Conservation (phyloP, 169 alveolate species). For the Amoebophrya sp. region DNA sequence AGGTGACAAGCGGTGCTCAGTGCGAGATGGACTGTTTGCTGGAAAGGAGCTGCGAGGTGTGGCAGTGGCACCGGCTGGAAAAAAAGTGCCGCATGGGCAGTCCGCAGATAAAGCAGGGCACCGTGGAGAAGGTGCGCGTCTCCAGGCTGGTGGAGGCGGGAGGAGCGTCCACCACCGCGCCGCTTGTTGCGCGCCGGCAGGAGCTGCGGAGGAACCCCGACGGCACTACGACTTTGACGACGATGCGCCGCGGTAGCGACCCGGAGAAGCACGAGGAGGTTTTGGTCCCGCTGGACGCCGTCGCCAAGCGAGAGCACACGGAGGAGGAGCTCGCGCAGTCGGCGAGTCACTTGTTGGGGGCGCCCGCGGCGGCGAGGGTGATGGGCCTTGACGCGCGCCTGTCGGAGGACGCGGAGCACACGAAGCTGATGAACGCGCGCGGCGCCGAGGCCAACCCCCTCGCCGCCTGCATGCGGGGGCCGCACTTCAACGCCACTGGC, state of each 20-base stretch:
- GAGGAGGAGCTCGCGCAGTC: not conserved
- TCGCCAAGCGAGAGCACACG: no score
- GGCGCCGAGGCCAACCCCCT: not conserved
- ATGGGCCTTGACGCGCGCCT: no score
- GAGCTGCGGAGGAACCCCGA: not conserved
- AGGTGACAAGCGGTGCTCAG: not conserved
- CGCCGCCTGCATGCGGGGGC: conserved; percentile 2
- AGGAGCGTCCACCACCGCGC: not conserved
- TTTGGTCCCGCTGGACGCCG: no score
- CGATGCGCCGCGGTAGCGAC: no score
- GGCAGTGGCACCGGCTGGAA: not conserved
- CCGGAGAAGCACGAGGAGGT: no score
- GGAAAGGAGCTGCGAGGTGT: not conserved
- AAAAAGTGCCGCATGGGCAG: not conserved
- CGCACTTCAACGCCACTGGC: not conserved
- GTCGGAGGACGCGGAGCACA: no score
- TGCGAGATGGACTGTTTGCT: not conserved
- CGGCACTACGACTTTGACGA: not conserved
- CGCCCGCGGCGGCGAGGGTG: not conserved
- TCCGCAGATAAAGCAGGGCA: not conserved
- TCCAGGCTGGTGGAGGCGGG: not conserved
- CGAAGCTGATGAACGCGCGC: not conserved
- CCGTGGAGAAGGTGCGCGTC: not conserved
- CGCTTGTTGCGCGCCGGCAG: not conserved
- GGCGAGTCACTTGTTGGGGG: not conserved